Conservation (phyloP, 1,284 basidiomycete genomes). For the Ganoderma boninense region DNA sequence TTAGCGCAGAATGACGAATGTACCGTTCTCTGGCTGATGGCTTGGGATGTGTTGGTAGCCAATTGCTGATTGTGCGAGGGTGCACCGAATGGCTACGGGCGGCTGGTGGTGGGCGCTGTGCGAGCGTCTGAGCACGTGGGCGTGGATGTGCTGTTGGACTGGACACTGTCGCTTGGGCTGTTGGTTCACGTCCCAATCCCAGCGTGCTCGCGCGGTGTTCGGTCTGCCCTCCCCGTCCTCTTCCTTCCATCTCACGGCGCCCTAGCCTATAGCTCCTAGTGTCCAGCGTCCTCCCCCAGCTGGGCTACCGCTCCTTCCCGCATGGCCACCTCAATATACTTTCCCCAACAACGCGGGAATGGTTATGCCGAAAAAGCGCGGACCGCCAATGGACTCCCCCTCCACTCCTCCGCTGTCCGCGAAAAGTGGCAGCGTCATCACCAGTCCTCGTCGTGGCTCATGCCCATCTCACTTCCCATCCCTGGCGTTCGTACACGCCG, state of each 20-base stretch:
- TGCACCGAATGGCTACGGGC: no score
- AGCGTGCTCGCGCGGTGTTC: conserved; percentile 2
- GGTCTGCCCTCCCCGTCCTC: conserved; percentile 5
- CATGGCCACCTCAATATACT: conserved; percentile 61
- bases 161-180: no score
- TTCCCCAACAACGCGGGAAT: conserved; percentile 52
- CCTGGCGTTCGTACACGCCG: conserved; percentile 65
- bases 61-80: no score
- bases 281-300: conserved; percentile 11
- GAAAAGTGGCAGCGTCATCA: conserved; percentile 70
- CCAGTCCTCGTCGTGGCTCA: conserved; percentile 61
- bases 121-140: neutral
- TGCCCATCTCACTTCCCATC: conserved; percentile 65
- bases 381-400: conserved; percentile 59
- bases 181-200: conserved; percentile 20
- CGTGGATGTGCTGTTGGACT: neutral
- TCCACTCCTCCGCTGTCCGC: conserved; percentile 67
- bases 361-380: conserved; percentile 56
- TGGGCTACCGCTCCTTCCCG: conserved; percentile 25
- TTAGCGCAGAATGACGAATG: conserved; percentile 12
- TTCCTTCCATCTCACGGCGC: conserved; percentile 19
- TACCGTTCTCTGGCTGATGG: neutral
- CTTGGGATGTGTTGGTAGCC: no score
- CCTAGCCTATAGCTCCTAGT: conserved; percentile 34
- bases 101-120: neutral